Evolutionary conservation across 345 rosid species (phyloP).

Genomic region (Carallia brachiata): DNA sequence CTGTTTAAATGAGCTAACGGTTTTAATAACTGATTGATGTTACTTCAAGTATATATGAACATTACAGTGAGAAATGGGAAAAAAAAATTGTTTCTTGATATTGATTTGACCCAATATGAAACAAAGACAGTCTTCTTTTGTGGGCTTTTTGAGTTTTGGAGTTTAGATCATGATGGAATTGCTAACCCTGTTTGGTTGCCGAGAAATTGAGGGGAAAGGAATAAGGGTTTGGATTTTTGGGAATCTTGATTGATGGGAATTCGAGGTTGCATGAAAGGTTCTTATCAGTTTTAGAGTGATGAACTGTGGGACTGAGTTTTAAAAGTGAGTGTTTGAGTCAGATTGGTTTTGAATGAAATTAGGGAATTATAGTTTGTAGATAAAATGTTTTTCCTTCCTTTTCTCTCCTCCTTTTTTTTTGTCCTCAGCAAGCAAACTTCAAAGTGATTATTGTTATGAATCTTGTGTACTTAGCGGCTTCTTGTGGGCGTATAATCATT

Average conservation of each 20-base stretch:
- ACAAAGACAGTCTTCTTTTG: not conserved
- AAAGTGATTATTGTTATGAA: not conserved
- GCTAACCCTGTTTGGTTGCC: slow-evolving; percentile 21
- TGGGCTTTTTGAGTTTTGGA: slow-evolving; percentile 9
- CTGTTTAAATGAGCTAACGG: slow-evolving; percentile 6
- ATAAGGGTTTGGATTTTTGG: not conserved
- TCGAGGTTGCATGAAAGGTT: not conserved
- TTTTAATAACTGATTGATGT: not conserved
- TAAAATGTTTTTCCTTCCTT: not conserved
- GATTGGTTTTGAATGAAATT: slow-evolving; percentile 1
- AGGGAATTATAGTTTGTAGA: not conserved
- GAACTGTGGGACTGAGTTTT: not conserved
- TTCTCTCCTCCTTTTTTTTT: not conserved
- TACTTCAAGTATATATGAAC: not conserved
- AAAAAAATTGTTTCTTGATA: not conserved
- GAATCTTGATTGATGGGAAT: not conserved
- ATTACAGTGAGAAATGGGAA: not conserved
- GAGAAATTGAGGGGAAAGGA: slow-evolving; percentile 15
- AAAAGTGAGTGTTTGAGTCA: slow-evolving; percentile 3
- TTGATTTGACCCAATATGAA: not conserved
- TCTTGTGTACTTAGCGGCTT: slow-evolving; percentile 1
- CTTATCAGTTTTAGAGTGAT: not conserved
- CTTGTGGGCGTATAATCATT: not conserved
- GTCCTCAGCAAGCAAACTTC: not conserved
- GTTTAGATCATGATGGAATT: slow-evolving; percentile 6